Evolutionary conservation across 2,329 filamentous ascomycete species (phyloP).

Genomic region (Apiospora kogelbergensis): DNA sequence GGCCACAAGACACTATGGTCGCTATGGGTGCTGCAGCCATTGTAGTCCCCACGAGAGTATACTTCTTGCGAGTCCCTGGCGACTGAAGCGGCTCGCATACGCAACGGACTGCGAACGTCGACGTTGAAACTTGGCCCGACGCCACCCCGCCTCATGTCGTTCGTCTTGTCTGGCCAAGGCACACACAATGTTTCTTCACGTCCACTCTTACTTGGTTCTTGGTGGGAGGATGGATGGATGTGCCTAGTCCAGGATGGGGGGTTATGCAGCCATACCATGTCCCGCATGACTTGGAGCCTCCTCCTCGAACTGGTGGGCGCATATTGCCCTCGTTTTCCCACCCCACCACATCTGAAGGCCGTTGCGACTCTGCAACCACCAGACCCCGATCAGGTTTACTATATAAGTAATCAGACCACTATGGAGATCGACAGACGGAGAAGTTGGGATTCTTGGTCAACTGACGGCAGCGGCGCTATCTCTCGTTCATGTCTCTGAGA

Average conservation of each 20-base stretch:
- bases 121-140: neutral
- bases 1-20: neutral
- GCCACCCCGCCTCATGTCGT: neutral
- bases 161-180: neutral
- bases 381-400: neutral
- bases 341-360: neutral
- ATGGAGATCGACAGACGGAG: neutral
- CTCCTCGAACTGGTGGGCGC: constrained; percentile 2
- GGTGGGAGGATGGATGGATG: no score
- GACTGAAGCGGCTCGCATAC: neutral
- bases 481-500: neutral
- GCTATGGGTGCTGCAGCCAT: neutral
- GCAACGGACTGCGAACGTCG: neutral
- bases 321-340: no score
- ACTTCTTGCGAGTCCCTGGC: neutral
- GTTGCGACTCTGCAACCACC: constrained; percentile 1
- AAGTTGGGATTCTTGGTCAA: neutral
- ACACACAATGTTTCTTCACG: neutral
- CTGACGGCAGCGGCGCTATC: neutral
- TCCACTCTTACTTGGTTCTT: neutral
- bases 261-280: neutral
- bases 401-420: neutral
- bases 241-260: neutral
- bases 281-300: constrained; percentile 5
- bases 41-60: neutral